These are phyloP conservation scores for Hypomyces rosellus DNA, from an alignment of 2,329 filamentous ascomycete species.

Conservation along the genomic window DNA sequence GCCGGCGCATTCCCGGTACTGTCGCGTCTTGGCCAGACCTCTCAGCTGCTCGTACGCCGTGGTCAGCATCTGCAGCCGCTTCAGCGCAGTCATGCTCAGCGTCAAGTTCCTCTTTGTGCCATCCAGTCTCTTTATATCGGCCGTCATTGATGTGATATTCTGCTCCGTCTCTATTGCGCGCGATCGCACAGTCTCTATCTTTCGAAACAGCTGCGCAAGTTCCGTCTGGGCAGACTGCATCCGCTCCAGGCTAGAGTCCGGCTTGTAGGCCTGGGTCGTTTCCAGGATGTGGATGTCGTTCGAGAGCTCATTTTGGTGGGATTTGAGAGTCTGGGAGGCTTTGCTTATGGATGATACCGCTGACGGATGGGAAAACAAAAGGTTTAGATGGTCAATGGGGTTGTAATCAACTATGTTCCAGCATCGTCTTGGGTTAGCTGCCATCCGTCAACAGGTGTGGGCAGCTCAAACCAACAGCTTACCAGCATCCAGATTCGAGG, in stretches of 20 bases:
- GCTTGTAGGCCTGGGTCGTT: constrained; percentile 74
- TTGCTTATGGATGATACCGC: constrained; percentile 69
- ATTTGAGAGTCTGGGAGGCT: constrained; percentile 67
- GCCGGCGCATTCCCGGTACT: constrained; percentile 92
- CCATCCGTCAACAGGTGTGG: constrained; percentile 9
- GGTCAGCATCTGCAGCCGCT: constrained; percentile 95
- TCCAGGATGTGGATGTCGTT: constrained; percentile 67
- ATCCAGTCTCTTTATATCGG: constrained; percentile 95
- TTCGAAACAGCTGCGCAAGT: constrained; percentile 81
- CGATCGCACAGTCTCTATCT: constrained; percentile 87
- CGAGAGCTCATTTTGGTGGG: constrained; percentile 77
- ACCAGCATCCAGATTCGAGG: constrained; percentile 42
- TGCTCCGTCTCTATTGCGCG: constrained; percentile 88
- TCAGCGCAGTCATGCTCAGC: constrained; percentile 94
- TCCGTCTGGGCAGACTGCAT: constrained; percentile 90
- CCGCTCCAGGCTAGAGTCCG: constrained; percentile 80
- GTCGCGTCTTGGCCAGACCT: constrained; percentile 72
- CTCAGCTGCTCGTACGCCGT: constrained; percentile 97
- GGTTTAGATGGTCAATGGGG: constrained; percentile 86
- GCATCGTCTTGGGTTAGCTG: constrained; percentile 15
- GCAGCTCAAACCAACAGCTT: constrained; percentile 12
- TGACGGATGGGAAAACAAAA: constrained; percentile 85
- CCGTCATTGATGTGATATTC: constrained; percentile 96
- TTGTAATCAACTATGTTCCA: constrained; percentile 66
- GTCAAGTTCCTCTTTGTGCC: constrained; percentile 95